Conservation (phyloP, 139 green algal species). For the Auxenochlorella pyrenoidosa region DNA sequence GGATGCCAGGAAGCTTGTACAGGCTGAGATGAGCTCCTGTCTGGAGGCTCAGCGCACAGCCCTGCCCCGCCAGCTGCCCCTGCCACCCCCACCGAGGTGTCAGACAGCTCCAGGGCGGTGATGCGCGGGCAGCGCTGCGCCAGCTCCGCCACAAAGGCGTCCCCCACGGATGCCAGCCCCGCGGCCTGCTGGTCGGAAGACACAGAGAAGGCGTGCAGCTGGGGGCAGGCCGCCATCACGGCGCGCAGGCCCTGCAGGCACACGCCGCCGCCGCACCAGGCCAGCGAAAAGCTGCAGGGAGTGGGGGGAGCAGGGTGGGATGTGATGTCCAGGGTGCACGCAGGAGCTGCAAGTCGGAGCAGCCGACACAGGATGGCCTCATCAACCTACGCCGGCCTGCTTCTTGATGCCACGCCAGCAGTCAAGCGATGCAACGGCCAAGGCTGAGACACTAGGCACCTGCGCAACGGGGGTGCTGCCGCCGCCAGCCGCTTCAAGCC, state of each 20-base stretch:
- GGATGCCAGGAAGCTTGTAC: too few relatives aligned
- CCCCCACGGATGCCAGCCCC: not conserved
- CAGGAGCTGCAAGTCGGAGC: too few relatives aligned
- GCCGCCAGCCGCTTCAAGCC: constrained; percentile 9
- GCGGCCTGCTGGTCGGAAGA: not conserved
- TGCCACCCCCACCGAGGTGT: not conserved
- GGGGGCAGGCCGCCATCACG: not conserved
- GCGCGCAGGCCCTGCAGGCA: constrained; percentile 10
- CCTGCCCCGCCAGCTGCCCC: too few relatives aligned
- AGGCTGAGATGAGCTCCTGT: too few relatives aligned
- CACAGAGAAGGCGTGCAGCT: not conserved
- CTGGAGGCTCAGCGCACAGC: too few relatives aligned
- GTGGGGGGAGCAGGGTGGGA: not conserved
- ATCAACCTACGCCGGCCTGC: not conserved
- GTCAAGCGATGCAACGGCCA: too few relatives aligned
- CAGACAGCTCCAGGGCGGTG: not conserved
- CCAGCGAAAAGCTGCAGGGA: not conserved
- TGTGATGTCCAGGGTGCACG: not conserved
- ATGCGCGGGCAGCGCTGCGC: not conserved
- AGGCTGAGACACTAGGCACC: not conserved
- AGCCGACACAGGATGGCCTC: not conserved
- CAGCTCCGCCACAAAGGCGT: not conserved
- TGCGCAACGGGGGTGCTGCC: not conserved
- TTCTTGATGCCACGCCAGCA: too few relatives aligned
- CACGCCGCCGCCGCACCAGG: constrained; percentile 18